Evolutionary conservation across 345 rosid genomes (phyloP).

Genomic region (Carallia brachiata): DNA sequence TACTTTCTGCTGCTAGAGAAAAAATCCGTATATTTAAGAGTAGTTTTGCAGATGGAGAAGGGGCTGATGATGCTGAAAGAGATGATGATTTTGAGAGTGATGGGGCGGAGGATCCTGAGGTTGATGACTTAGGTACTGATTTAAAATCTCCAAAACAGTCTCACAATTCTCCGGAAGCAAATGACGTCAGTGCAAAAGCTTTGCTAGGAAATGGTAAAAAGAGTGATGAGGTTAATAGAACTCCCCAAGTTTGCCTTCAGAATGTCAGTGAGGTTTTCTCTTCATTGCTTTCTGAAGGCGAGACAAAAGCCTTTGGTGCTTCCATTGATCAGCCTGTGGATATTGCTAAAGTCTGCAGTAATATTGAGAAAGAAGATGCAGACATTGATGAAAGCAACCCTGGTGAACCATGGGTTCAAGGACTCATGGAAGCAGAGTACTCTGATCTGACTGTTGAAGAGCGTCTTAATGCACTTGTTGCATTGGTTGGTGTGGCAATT

Average conservation of each 20-base stretch:
- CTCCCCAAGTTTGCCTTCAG: slow-evolving; percentile 31
- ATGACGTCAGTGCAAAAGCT: slow-evolving; percentile 16
- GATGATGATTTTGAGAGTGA: slow-evolving; percentile 88
- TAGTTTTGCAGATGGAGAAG: slow-evolving; percentile 63
- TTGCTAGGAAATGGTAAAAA: slow-evolving; percentile 39
- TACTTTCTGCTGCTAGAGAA: slow-evolving; percentile 77
- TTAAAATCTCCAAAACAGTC: slow-evolving; percentile 42
- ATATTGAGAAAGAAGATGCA: slow-evolving; percentile 33
- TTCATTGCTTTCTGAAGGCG: slow-evolving; percentile 32
- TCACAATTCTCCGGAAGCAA: slow-evolving; percentile 27
- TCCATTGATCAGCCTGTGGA: slow-evolving; percentile 21
- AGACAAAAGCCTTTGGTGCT: slow-evolving; percentile 25
- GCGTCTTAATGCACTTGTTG: slow-evolving; percentile 71
- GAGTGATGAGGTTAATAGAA: slow-evolving; percentile 23
- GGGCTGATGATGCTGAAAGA: slow-evolving; percentile 83
- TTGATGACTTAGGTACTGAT: slow-evolving; percentile 54
- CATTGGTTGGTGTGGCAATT: slow-evolving; percentile 65
- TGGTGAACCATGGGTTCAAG: slow-evolving; percentile 84
- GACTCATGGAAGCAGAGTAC: slow-evolving; percentile 79
- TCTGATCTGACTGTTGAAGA: slow-evolving; percentile 74
- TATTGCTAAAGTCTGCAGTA: slow-evolving; percentile 25
- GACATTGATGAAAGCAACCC: slow-evolving; percentile 65
- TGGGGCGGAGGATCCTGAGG: slow-evolving; percentile 69
- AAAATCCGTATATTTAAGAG: slow-evolving; percentile 62
- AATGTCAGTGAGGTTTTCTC: slow-evolving; percentile 29